Base-by-base conservation (phyloP, 441 rosid species). In the Isatis lusitanica region DNA sequence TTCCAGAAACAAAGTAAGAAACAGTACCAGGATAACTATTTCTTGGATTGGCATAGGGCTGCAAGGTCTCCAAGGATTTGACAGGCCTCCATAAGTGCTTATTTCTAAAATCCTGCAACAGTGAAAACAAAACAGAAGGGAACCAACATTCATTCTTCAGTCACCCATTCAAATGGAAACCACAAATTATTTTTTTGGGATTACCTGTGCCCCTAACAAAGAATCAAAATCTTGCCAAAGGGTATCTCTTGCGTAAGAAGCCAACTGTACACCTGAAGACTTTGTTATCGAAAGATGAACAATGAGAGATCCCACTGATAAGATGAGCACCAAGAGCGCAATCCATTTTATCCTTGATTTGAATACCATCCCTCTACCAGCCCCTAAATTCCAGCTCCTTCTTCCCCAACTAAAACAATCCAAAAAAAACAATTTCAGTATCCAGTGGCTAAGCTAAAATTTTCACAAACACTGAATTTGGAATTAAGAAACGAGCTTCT, bases 31-130 rank as follows among this genome's bases (percentile, higher is more conserved):
- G 89, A 84, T 87, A 87, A 82, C 36, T 82, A 75, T 57, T 82
- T 83, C 98, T 88, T 43, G 98, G 93, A 71, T 87, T 92, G 50
- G 97, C 97, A 84, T 90, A 94, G 26, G 98, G 99, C 79, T 89
- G 92, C 84, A 96, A 85, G n/a, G 91, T 81, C 74, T 74, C 86
- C 68, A 96, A 75, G 6, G 91, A 71, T 85, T 86, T 94, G 33
- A 94, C 88, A 79, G 76, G 73, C 3, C 96, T 90, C 99, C 99
- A 96, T 36, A 96, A 74, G 82, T 81, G 89, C 71, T 84, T 86
- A 80, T 82, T 92, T 65, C 85, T 84, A 76, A 73, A 61, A 72
- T 68, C 80, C 98, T 93, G 75, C 74, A 81, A 51, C 64, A 81
- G 65, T 60, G 16, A 63, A 79, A 35, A 76, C 24, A 65, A 17